Evolutionary conservation across 2,329 filamentous ascomycete genomes (phyloP), one percentile per base, ranked within the genome.

Genomic region (Phyllosticta citrichinensis): DNA sequence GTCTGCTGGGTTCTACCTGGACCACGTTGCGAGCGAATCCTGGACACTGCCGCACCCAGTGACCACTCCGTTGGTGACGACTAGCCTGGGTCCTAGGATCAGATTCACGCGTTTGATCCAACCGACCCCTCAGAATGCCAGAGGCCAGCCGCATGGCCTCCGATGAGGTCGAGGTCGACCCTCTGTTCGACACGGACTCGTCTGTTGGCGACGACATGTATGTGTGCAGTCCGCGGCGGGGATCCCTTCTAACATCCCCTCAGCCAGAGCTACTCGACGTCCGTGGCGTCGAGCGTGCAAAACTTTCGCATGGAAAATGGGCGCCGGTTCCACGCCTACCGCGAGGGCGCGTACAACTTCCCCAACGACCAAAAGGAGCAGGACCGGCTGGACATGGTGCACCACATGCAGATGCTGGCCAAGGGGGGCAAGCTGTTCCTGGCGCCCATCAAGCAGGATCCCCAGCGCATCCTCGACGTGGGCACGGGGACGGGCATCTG

Each of bases 271-370:
- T 62, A 54, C 60, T 68, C 65, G 24, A 72, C 72, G 6, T 62
- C 60, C 5, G 14, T 61, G 5, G 22, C 54, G 19, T 53, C 47
- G 20, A 64, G 62, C 53, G 63, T 66, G n/a, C 59, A 60, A 2
- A 58, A 60, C 33, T 67, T 66, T 54, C 60, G 61, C 12, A 63
- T 61, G 57, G 64, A 67, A 35, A 66, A 70, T 56, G 68, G 68
- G n/a, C 69, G 73, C 12, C 70, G 73, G 60, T 75, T 73, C 50
- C 70, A 73, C 61, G 71, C 67, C 64, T 74, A 70, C 65, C 68
- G 70, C 56, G 66, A 65, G 20, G 72, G 72, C 56, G 62, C 52
- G 6, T 62, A 62, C 25, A 71, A 73, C 56, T 67, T 73, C 22
- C 60, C 56, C 9, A 62, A 58, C 22, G 60, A 62, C 19, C 56